Base-by-base conservation (phyloP, 2,329 filamentous ascomycete genomes). In the Aspergillus sp. region DNA sequence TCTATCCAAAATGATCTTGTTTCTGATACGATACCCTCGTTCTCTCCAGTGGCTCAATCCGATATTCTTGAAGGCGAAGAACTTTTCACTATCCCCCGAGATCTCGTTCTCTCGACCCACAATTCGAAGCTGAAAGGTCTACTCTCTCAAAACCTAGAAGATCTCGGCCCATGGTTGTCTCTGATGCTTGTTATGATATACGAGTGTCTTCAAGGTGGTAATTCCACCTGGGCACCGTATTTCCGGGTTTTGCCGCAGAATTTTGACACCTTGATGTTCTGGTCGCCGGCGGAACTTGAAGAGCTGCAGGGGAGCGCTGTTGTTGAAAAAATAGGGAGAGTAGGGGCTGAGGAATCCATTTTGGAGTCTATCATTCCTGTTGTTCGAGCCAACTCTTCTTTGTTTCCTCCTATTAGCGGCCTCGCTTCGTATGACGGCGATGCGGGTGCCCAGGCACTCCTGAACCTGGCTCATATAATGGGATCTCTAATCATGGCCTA, bases 181-280 rank as follows among this genome's bases (percentile, higher is more conserved):
- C 76, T 89, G 24, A 96, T 96, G 60, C 80, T 96, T 19, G 83
- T 89, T 60, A 86, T 96, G 83, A 83, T 96, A 51, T 90, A 91
- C 74, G 91, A 96, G 76, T 80, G 81, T 60, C 81, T 86, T 73
- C 71, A 77, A 50, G 79, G 86, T 73, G 50, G 77, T 66, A 59
- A 75, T 1, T 96, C 91, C 1, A 77, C 75, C 8, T 96, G 92
- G 92, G 84, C 86, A 62, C 81, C 86, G 0, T 96, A 96, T 73
- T 86, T 96, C 64, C 82, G 86, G 57, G 80, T 96, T 19, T 80
- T 96, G 5, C 91, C 91, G 3, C 70, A 71, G 53, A 68, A 76
- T 1, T 96, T 96, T 69, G 85, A 95, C 71, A 96, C 91, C 2
- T 83, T 93, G 63, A 96, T 97, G 89, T 96, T 93, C 76, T 97